Evolutionary conservation across 768 basidiomycete species (phyloP), one percentile per base, ranked within the genome.

Genomic region (Boletus subparvulus): DNA sequence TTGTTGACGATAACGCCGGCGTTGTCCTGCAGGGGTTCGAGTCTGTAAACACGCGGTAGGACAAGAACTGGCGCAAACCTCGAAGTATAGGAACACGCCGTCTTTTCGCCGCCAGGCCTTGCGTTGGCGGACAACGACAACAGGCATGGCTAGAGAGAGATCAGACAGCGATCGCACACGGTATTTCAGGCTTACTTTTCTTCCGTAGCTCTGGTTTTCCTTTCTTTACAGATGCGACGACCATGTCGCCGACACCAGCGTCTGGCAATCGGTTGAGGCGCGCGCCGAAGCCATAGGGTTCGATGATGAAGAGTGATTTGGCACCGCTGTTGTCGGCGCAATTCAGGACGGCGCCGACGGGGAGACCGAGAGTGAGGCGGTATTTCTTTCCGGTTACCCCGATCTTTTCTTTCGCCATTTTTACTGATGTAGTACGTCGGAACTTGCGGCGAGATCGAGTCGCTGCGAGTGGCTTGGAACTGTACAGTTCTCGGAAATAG

Each of bases 301-400:
- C 93, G 71, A 99, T 98, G 71, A 98, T 73, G 78, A 79, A 97
- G 62, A 97, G 83, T 54, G 89, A 93, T 80, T 98, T 99, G 64
- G 96, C 97, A 63, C 97, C 97, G 70, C 91, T 93, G 87, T 99
- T 99, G 82, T 99, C 97, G 49, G 94, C 94, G 77, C 97, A 97
- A 76, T 96, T 96, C 71, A 97, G 80, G 61, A 97, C 94, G 65
- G 94, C 94, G 63, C 92, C 93, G 62, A 91, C 90, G 59, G 92
- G 94, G 51, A 95, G 88, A 91, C 90, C 92, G 62, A 92, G 85
- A 47, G 90, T 95, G 81, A 98, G 81, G 67, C 94, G 87, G 85
- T 88, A 98, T 79, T 98, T 99, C 78, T 91, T 94, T 73, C 96
- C 96, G 69, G 93, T 83, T 61, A 88, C 83, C 67, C 77, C 76